These are phyloP conservation scores for Wickerhamiella kazuoi DNA, from an alignment of 805 yeast species.

Conservation along the genomic window DNA sequence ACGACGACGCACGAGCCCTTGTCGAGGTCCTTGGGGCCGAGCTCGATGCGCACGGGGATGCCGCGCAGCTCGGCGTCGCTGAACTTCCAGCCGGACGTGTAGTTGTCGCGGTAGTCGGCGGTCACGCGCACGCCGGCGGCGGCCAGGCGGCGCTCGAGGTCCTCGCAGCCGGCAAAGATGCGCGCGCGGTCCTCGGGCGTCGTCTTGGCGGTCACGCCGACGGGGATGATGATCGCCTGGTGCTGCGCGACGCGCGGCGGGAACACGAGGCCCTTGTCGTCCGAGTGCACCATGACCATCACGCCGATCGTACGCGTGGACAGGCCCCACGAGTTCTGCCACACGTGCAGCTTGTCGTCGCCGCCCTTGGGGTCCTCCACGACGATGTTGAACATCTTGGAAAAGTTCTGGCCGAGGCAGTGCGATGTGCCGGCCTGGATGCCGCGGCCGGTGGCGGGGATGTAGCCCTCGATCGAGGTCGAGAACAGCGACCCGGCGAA, in stretches of 20 bases:
- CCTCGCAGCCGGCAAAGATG: slow-evolving; percentile 52
- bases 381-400: slow-evolving; percentile 90
- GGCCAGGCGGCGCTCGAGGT: slow-evolving; percentile 44
- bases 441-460: slow-evolving; percentile 98
- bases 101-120: slow-evolving; percentile 83
- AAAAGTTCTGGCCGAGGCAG: slow-evolving; percentile 93
- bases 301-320: slow-evolving; percentile 98
- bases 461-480: slow-evolving; percentile 90
- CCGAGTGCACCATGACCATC: slow-evolving; percentile 97
- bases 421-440: slow-evolving; percentile 99
- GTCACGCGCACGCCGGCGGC: slow-evolving; percentile 52
- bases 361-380: slow-evolving; percentile 85
- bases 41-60: slow-evolving; percentile 79
- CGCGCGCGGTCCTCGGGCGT: slow-evolving; percentile 53
- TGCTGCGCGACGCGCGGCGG: slow-evolving; percentile 93
- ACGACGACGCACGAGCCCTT: slow-evolving; percentile 69
- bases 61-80: slow-evolving; percentile 96
- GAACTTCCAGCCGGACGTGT: slow-evolving; percentile 98
- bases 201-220: slow-evolving; percentile 82
- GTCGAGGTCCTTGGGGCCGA: slow-evolving; percentile 90
- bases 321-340: slow-evolving; percentile 98
- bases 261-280: slow-evolving; percentile 91
- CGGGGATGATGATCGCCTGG: slow-evolving; percentile 88
- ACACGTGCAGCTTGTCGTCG: slow-evolving; percentile 70
- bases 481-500: slow-evolving; percentile 97